Evolutionary conservation across 2,329 filamentous ascomycete species (phyloP), one percentile per base, ranked within the genome.

Genomic region (Colletotrichum acutatum): DNA sequence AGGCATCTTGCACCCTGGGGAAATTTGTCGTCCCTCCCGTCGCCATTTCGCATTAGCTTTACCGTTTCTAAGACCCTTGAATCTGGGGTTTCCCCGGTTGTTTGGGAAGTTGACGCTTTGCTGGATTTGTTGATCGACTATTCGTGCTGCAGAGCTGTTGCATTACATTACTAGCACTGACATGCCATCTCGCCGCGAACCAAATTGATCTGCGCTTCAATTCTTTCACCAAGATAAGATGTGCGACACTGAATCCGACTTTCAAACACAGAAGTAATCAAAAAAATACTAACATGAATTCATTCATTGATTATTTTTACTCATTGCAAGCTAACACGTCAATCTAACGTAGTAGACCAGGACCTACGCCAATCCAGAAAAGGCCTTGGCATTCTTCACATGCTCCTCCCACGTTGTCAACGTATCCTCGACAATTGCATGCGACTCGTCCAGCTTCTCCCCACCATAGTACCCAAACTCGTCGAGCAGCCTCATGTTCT

Each of bases 401-500:
- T 81, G 83, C 5, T 82, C 79, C 76, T 79, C 82, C 82, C 83
- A 84, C 4, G 78, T 80, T 0, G 79, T 82, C 2, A 83, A 79
- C 79, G 80, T 78, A 46, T 83, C 80, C 4, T 80, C 79, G 5
- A 85, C 53, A 32, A 84, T 74, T 2, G 68, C 74, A 54, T 78
- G 64, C 34, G 80, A 83, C 71, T 80, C 79, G 12, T 76, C 76
- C 9, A 85, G 69, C 53, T 78, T 76, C 37, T 78, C 82, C 1
- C 80, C 81, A 5, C 71, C 81, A 42, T 83, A 86, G 74, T 86
- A 86, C 1, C 84, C 84, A 5, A 81, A 83, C 22, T 83, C 80
- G 34, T 82, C 78, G n/a, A 86, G 72, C 8, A 86, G 77, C n/a
- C 81, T 74, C 78, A 84, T 80, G 69, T 84, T 86, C 77, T 86